These are phyloP conservation scores for Fusarium sp. DNA, from an alignment of 2,329 filamentous ascomycete genomes.

Conservation along the genomic window DNA sequence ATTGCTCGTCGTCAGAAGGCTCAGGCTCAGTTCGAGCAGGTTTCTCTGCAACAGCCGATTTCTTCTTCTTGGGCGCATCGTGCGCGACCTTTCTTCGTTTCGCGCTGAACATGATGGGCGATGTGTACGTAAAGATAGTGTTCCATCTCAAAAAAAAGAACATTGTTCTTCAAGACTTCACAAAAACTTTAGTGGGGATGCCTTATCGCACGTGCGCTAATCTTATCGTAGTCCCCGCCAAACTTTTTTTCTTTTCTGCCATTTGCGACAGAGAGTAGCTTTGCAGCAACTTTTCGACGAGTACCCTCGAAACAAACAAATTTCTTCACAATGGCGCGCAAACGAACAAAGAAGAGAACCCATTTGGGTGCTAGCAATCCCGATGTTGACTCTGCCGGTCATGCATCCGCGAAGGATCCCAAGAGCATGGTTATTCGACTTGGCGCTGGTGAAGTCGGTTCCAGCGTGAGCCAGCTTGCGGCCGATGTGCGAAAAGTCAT, in stretches of 20 bases:
- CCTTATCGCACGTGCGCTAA: constrained; percentile 49
- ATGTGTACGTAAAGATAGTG: not conserved
- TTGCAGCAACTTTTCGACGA: constrained; percentile 22
- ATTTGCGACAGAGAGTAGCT: constrained; percentile 35
- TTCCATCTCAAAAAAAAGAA: constrained; percentile 10
- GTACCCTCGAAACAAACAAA: constrained; percentile 7
- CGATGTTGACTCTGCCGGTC: constrained; percentile 66
- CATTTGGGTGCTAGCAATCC: constrained; percentile 76
- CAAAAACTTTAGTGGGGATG: constrained; percentile 50
- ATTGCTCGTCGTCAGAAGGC: constrained; percentile 28
- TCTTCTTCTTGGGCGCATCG: constrained; percentile 42
- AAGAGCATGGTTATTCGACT: constrained; percentile 99
- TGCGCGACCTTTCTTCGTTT: constrained; percentile 58
- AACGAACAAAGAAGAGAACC: constrained; percentile 88
- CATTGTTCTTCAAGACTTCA: constrained; percentile 9
- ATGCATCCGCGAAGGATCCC: constrained; percentile 75
- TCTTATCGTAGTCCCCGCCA: constrained; percentile 51
- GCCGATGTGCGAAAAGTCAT: constrained; percentile 93
- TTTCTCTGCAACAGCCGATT: constrained; percentile 15
- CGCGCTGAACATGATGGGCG: constrained; percentile 50
- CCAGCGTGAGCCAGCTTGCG: constrained; percentile 90
- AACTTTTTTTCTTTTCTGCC: constrained; percentile 51
- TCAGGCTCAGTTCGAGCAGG: constrained; percentile 33
- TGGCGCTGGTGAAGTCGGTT: constrained; percentile 91
- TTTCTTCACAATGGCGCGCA: constrained; percentile 74